Evolutionary conservation across 148 eudicot genomes (phyloP), one percentile per base, ranked within the genome.

Genomic region (Talinum fruticosum): DNA sequence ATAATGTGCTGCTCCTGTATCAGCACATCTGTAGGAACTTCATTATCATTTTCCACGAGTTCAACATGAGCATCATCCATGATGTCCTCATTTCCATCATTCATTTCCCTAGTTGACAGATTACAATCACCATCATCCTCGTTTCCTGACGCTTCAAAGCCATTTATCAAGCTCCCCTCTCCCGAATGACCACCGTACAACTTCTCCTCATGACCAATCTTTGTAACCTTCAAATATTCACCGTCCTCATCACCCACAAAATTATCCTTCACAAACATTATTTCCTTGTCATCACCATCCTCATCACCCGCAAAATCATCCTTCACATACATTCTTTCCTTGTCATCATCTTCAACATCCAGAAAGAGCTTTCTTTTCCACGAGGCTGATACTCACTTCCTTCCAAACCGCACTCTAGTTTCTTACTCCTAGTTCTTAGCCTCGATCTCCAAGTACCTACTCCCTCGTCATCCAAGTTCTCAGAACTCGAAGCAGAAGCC

Each of bases 311-410:
- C 81, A 57, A 73, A 36, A 14, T 72, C 81, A 57, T 47, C 77
- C 76, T 49, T 76, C 72, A 41, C 75, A 65, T 65, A 38, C 57
- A 61, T 68, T 61, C 51, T 26, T 41, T 82, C 88, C 79, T 81
- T 87, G 71, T 74, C 66, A 76, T 76, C 92, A 33, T 87, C 89
- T 19, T 73, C 76, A 68, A 28, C 26, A 82, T 83, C 90, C 69
- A 82, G 69, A 78, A 87, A 85, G 45, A 94, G 88, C 85, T 87
- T 89, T 85, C 87, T 85, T 47, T 89, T 94, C 53, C 87, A 84
- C 79, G 79, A 2, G 78, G 84, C 13, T 75, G 72, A 74, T 41
- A 54, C 76, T 79, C 83, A 41, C 77, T 85, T 61, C 64, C 73
- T 51, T 83, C 78, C 80, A 41, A 75, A 37, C 74, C 71, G 21